Evolutionary conservation across 331 rosid species (phyloP), one percentile per base, ranked within the genome.

Genomic region (Quercus tomentella): DNA sequence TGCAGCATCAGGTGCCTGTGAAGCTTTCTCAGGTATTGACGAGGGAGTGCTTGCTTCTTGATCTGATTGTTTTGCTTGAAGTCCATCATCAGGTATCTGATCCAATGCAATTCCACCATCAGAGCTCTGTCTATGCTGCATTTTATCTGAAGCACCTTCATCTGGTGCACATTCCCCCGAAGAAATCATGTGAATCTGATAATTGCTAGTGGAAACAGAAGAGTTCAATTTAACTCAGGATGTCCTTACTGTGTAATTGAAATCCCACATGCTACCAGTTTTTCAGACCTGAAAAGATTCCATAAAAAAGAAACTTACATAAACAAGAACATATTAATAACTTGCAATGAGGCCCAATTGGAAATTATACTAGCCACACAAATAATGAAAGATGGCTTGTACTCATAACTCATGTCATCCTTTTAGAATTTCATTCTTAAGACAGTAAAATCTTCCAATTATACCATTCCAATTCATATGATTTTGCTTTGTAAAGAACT

Each of bases 101-200:
- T 58, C 28, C 41, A 65, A 76, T 51, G 80, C 69, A 26, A 57
- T 69, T 83, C 76, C 89, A 31, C 84, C 79, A 73, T 63, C 84
- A 74, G 85, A 71, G 76, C 83, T 82, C 79, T 30, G 73, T 74
- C 54, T 81, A 81, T 86, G 87, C 73, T 72, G 89, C 83, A 55
- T 76, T 76, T 81, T 77, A 79, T 82, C 96, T 73, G 91, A 82
- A 84, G 87, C 78, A 77, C 77, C 82, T 66, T 78, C 87, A 72
- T 80, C 86, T 69, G 74, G 83, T 5, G 79, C 86, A 80, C 69
- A 82, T 85, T 88, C 82, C 83, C 89, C 90, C 12, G 84, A 80
- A 56, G 93, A 88, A 89, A 92, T 92, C 98, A 94, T 94, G 83
- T 75, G 91, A 71, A 73, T 87, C 54, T 67, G 60, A 51, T 14